Conservation (phyloP, 2,329 filamentous ascomycete genomes). For the Epichloe sibirici region DNA sequence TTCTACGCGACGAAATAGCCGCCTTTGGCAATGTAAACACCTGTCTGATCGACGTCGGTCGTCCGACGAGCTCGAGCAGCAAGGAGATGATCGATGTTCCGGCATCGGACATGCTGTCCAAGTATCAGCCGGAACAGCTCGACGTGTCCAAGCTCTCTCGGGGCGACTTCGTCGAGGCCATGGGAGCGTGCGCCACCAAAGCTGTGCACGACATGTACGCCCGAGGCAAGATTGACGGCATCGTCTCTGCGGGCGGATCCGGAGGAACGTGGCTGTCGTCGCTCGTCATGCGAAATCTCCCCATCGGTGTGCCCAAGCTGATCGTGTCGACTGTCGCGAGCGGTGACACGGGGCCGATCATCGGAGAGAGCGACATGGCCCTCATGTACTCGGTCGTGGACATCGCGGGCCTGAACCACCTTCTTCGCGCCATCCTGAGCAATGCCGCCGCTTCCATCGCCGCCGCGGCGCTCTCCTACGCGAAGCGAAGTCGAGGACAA, state of each 20-base stretch:
- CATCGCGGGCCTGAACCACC: slow-evolving; percentile 50
- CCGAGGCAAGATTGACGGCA: slow-evolving; percentile 34
- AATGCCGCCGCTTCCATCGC: slow-evolving; percentile 52
- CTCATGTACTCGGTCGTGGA: slow-evolving; percentile 64
- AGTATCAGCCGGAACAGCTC: slow-evolving; percentile 16
- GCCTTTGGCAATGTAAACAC: slow-evolving; percentile 9
- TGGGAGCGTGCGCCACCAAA: slow-evolving; percentile 35
- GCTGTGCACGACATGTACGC: slow-evolving; percentile 28
- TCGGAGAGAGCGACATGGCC: slow-evolving; percentile 56
- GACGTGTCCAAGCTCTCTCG: slow-evolving; percentile 30
- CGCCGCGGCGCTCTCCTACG: slow-evolving; percentile 42
- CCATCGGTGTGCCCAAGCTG: slow-evolving; percentile 56
- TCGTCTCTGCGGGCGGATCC: slow-evolving; percentile 50
- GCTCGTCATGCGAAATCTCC: slow-evolving; percentile 47
- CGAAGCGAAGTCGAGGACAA: slow-evolving; percentile 3
- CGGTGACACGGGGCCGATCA: slow-evolving; percentile 50
- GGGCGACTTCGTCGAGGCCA: slow-evolving; percentile 42
- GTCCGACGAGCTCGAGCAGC: slow-evolving; percentile 24
- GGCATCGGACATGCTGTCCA: slow-evolving; percentile 28
- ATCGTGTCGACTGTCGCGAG: slow-evolving; percentile 60
- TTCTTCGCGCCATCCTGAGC: slow-evolving; percentile 43
- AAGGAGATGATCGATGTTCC: slow-evolving; percentile 32
- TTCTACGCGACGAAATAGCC: slow-evolving; percentile 35
- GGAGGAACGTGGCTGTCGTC: slow-evolving; percentile 50
- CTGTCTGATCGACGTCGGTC: slow-evolving; percentile 33